A percentile compares a stretch with the other conserved stretches of the same genome.
Evolutionary conservation across 2,329 filamentous ascomycete species (phyloP).

Genomic region (Amylocarpus encephaloides): DNA sequence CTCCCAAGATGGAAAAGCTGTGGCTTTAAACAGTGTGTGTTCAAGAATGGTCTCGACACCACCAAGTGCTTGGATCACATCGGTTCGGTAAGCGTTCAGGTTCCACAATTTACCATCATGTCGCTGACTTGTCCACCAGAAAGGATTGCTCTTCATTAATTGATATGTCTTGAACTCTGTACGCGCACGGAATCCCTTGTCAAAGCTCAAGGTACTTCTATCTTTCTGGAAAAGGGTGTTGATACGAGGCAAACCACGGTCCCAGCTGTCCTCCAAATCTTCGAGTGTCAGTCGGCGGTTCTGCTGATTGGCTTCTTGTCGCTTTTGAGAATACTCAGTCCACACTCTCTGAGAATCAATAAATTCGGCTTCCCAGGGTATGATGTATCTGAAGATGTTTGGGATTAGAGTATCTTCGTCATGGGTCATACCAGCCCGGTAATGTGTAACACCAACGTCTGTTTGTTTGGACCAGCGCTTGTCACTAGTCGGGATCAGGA

Average conservation of each 20-base stretch:
- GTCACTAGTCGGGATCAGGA: slow-evolving; percentile 92
- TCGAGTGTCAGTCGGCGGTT: slow-evolving; percentile 91
- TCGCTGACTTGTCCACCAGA: slow-evolving; percentile 98
- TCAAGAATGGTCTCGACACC: slow-evolving; percentile 98
- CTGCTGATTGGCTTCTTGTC: slow-evolving; percentile 92
- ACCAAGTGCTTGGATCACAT: slow-evolving; percentile 86
- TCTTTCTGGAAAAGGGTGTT: slow-evolving; percentile 99
- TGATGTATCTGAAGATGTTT: slow-evolving; percentile 99
- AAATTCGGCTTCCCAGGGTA: slow-evolving; percentile 98
- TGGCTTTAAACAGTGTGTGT: slow-evolving; percentile 94
- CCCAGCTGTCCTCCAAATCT: slow-evolving; percentile 97
- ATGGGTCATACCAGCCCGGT: slow-evolving; percentile 94
- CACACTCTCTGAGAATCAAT: slow-evolving; percentile 98
- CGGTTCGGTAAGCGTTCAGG: slow-evolving; percentile 87
- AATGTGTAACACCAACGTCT: slow-evolving; percentile 93
- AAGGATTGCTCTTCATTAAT: slow-evolving; percentile 97
- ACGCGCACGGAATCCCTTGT: slow-evolving; percentile 93
- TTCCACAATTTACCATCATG: slow-evolving; percentile 99
- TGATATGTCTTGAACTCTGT: slow-evolving; percentile 99
- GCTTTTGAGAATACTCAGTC: slow-evolving; percentile 99
- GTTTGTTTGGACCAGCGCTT: slow-evolving; percentile 99
- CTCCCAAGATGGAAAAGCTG: slow-evolving; percentile 95
- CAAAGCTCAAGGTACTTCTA: slow-evolving; percentile 90
- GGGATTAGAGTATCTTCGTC: slow-evolving; percentile 97
- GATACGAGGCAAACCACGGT: slow-evolving; percentile 92